Evolutionary conservation across 805 yeast species (phyloP).

Genomic region (Lachancea thermotolerans): DNA sequence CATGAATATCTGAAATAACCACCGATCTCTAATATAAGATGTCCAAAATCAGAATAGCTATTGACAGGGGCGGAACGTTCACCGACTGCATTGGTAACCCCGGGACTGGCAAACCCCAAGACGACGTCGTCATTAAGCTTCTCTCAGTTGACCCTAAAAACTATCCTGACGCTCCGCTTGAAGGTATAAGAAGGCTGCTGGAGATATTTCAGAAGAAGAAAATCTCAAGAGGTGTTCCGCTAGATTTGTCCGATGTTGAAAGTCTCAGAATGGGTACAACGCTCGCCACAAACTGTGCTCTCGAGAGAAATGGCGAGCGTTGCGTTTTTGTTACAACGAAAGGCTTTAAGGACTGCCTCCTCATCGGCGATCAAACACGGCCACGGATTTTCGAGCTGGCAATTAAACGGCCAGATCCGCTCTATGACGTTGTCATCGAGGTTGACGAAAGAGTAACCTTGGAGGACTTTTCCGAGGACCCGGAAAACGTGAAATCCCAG

Average conservation of each 20-base stretch:
- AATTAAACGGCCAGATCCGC: constrained; percentile 60
- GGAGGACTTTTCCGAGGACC: constrained; percentile 75
- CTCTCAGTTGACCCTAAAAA: constrained; percentile 85
- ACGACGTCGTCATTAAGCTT: constrained; percentile 64
- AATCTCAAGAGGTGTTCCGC: constrained; percentile 53
- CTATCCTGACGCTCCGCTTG: constrained; percentile 86
- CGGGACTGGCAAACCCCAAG: constrained; percentile 39
- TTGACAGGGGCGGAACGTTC: constrained; percentile 83
- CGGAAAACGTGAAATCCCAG: constrained; percentile 28
- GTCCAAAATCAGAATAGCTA: constrained; percentile 31
- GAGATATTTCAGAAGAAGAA: constrained; percentile 47
- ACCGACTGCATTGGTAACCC: constrained; percentile 62
- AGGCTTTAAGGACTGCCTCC: constrained; percentile 78
- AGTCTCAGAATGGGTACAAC: constrained; percentile 88
- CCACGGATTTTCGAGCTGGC: constrained; percentile 84
- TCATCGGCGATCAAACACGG: constrained; percentile 86
- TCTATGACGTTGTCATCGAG: constrained; percentile 74
- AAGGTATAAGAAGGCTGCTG: constrained; percentile 76
- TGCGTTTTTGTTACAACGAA: constrained; percentile 82
- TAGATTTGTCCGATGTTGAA: constrained; percentile 58
- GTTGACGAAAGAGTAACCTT: constrained; percentile 86
- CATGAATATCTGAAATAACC: no score
- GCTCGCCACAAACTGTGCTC: constrained; percentile 89
- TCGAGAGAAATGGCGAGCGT: constrained; percentile 86
- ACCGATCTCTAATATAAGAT: not conserved